Conservation (phyloP, 805 yeast species). For the Pichia nanzhaoensis region DNA sequence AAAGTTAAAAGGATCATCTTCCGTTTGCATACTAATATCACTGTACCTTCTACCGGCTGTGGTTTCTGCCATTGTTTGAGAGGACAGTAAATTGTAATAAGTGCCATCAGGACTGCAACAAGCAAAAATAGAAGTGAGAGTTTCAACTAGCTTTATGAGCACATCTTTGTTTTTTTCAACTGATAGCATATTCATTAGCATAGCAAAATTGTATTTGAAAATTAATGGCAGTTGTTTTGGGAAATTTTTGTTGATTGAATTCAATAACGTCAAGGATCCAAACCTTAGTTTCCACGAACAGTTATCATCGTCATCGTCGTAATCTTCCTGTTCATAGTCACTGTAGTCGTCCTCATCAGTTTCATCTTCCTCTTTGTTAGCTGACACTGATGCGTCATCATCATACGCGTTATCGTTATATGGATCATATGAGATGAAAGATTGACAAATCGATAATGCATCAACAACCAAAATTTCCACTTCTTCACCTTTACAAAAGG, state of each 20-base stretch:
- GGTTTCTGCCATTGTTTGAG: slow-evolving; percentile 19
- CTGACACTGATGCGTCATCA: slow-evolving; percentile 26
- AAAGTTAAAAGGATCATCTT: slow-evolving; percentile 25
- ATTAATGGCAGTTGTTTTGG: slow-evolving; percentile 33
- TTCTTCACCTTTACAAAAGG: slow-evolving; percentile 32
- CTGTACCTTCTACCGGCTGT: slow-evolving; percentile 26
- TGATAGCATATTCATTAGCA: slow-evolving; percentile 31
- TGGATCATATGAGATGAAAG: slow-evolving; percentile 41
- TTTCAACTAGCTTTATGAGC: slow-evolving; percentile 40
- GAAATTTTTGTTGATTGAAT: slow-evolving; percentile 30
- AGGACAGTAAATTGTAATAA: slow-evolving; percentile 26
- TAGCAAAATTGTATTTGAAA: slow-evolving; percentile 28
- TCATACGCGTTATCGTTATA: slow-evolving; percentile 32
- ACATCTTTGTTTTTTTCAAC: slow-evolving; percentile 44
- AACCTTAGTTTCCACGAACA: slow-evolving; percentile 58
- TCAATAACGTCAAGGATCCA: slow-evolving; percentile 39
- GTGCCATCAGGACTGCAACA: slow-evolving; percentile 26
- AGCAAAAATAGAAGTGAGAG: slow-evolving; percentile 37
- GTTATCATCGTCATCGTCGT: slow-evolving; percentile 41
- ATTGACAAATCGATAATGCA: slow-evolving; percentile 25
- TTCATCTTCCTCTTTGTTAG: slow-evolving; percentile 29
- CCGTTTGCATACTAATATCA: slow-evolving; percentile 34
- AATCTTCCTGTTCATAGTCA: slow-evolving; percentile 34
- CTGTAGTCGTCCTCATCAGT: slow-evolving; percentile 35
- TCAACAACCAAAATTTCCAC: slow-evolving; percentile 24